Conservation (phyloP, 257 asterid species). For the Thymus mandschuricus region DNA sequence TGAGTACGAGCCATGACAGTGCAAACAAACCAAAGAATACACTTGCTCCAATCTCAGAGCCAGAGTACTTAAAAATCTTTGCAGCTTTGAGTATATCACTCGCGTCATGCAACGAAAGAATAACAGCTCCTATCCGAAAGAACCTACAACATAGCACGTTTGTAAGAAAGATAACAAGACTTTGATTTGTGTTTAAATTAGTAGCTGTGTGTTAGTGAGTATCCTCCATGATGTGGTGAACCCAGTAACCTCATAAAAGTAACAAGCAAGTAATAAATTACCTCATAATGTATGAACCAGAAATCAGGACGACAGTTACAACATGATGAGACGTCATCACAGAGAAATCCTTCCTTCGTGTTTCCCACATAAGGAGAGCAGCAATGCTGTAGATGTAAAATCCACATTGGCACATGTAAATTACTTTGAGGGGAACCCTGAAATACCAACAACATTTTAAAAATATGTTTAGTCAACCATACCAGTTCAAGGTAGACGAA, state of each 20-base stretch:
- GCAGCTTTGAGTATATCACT: constrained; percentile 90
- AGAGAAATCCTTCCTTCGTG: constrained; percentile 79
- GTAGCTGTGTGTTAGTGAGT: no score
- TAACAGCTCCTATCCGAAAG: constrained; percentile 69
- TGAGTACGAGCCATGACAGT: constrained; percentile 65
- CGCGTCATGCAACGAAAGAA: constrained; percentile 83
- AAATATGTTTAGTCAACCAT: no score
- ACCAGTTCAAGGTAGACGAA: no score
- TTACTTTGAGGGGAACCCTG: constrained; percentile 63
- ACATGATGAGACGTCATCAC: constrained; percentile 87
- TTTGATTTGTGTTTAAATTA: no score
- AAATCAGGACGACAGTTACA: constrained; percentile 66
- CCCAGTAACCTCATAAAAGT: no score
- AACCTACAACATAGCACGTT: constrained; percentile 52
- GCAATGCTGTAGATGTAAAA: constrained; percentile 71
- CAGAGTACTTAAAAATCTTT: constrained; percentile 77
- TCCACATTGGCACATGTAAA: constrained; percentile 87
- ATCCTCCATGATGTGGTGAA: no score
- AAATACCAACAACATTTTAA: background rate
- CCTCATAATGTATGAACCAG: constrained; percentile 67
- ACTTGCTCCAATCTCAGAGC: constrained; percentile 75
- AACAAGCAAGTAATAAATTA: background rate
- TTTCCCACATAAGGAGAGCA: constrained; percentile 84
- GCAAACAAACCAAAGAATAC: constrained; percentile 76
- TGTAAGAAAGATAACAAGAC: no score